These are phyloP conservation scores for Xylariaceae sp. DNA, from an alignment of 2,329 filamentous ascomycete genomes.

Conservation along the genomic window DNA sequence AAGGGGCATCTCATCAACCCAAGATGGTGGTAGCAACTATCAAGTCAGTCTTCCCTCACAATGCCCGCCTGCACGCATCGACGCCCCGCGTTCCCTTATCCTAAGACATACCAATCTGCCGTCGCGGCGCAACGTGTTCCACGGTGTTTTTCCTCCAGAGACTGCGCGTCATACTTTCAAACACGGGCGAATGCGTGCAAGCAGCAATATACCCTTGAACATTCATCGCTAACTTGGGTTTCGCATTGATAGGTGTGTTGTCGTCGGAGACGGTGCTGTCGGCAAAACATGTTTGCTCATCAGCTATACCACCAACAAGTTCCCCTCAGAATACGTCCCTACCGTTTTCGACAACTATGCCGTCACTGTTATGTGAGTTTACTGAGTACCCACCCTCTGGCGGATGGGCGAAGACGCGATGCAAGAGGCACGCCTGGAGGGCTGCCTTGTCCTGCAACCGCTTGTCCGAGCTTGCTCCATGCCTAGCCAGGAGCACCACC, in stretches of 20 bases:
- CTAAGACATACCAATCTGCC: slow-evolving; percentile 3
- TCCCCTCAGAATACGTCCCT: slow-evolving; percentile 98
- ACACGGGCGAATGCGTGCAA: slow-evolving; percentile 1
- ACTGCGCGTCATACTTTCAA: slow-evolving; percentile 7
- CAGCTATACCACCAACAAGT: slow-evolving; percentile 99
- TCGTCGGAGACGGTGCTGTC: slow-evolving; percentile 98
- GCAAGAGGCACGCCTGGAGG: too few relatives aligned
- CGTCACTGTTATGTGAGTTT: slow-evolving; percentile 95
- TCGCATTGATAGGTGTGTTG: slow-evolving; percentile 72
- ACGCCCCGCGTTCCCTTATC: slow-evolving; percentile 1
- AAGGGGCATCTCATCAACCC: slow-evolving; percentile 21
- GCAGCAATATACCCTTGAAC: too few relatives aligned
- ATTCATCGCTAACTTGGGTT: neutral
- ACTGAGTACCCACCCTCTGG: neutral
- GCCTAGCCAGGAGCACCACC: too few relatives aligned
- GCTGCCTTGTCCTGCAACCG: neutral
- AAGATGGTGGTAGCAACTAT: slow-evolving; percentile 62
- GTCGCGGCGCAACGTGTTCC: slow-evolving; percentile 9
- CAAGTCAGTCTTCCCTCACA: slow-evolving; percentile 45
- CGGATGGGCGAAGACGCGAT: neutral
- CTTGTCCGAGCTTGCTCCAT: neutral
- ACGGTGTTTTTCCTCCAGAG: slow-evolving; percentile 5
- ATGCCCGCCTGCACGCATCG: neutral
- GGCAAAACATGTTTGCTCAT: slow-evolving; percentile 99
- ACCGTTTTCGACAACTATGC: slow-evolving; percentile 99